Base-by-base conservation (phyloP, 2,329 filamentous ascomycete species). In the Emergomyces africanus region DNA sequence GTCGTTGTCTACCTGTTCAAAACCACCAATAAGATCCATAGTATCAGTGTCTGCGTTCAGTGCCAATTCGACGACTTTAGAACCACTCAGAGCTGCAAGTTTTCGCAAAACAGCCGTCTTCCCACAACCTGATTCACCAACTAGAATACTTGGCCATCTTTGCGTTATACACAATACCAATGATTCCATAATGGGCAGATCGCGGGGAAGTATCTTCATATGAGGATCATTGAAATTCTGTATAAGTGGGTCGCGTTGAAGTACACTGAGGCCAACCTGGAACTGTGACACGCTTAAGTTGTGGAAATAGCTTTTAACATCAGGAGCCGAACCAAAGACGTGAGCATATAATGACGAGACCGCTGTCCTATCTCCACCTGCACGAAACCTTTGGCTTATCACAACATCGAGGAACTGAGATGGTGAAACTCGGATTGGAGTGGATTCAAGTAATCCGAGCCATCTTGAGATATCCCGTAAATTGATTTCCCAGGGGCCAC, bases 41-140 rank as follows among this genome's bases (percentile, higher is more conserved):
- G 92, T 91, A 71, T 99, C 94, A 50, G 96, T 88, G 66, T 99
- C 95, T 6, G 91, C 87, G 69, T 96, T 99, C 74, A 99, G 84
- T 0, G 91, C 85, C 66, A 97, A 89, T 18, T 90, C 87, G 37
- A 91, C 82, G 3, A 97, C 77, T 1, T 84, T 79, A 59, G 87
- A 87, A 28, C 94, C 94, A 48, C 83, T 83, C 28, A 87, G 75
- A 14, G 87, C 85, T n/a, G 94, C 91, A 33, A 96, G 79, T 63
- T 92, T 86, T 61, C 86, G 81, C 15, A 99, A 76, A 5, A 96
- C 78, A 5, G 83, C 82, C 1, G 89, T 92, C 73, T 99, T 99
- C 33, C 94, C 94, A 64, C 84, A 87, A 0, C 91, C 92, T 0
- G 92, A 87, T 1, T 88, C 77, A 0, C 95, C 91, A 55, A 91